phyloP scores from a whole-genome alignment of 176 grass and related monocot species.

The Avena insularis region DNA sequence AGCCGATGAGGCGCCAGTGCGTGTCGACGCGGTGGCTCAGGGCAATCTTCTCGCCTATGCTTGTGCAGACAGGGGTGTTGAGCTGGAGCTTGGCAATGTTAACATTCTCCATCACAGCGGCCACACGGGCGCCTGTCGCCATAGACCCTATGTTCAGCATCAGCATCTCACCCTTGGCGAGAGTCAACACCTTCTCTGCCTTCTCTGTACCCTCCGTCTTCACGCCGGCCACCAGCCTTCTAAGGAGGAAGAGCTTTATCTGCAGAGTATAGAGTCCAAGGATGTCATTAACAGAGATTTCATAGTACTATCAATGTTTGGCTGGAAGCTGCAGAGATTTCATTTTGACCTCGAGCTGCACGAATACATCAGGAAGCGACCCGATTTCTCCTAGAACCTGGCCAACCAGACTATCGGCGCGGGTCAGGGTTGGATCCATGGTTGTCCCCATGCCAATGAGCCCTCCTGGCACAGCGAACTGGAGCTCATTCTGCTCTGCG shows the following conservation, averaged over 20 bases:
- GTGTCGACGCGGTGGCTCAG: conserved; percentile 83
- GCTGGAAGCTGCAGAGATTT: background rate
- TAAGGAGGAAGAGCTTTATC: conserved; percentile 91
- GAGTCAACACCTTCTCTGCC: conserved; percentile 85
- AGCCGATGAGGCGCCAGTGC: conserved; percentile 96
- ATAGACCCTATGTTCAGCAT: conserved; percentile 98
- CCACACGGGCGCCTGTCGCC: conserved; percentile 81
- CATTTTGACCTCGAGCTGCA: conserved; percentile 63
- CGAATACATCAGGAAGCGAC: conserved; percentile 71
- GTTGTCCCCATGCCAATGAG: conserved; percentile 81
- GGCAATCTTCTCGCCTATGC: conserved; percentile 87
- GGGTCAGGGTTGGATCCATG: conserved; percentile 82
- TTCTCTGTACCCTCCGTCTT: conserved; percentile 89
- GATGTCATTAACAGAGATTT: background rate
- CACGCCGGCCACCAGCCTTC: conserved; percentile 72
- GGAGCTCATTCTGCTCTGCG: conserved; percentile 82
- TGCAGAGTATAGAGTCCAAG: conserved; percentile 27
- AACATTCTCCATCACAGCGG: conserved; percentile 79
- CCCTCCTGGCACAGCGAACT: conserved; percentile 81
- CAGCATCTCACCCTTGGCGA: conserved; percentile 82
- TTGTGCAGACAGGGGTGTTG: conserved; percentile 84
- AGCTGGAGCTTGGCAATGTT: conserved; percentile 89
- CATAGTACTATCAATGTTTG: background rate
- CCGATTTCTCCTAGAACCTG: conserved; percentile 83
- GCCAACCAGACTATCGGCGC: conserved; percentile 78